Evolutionary conservation across 2,329 filamentous ascomycete genomes (phyloP).

Genomic region (Diaporthe citrichinensis): DNA sequence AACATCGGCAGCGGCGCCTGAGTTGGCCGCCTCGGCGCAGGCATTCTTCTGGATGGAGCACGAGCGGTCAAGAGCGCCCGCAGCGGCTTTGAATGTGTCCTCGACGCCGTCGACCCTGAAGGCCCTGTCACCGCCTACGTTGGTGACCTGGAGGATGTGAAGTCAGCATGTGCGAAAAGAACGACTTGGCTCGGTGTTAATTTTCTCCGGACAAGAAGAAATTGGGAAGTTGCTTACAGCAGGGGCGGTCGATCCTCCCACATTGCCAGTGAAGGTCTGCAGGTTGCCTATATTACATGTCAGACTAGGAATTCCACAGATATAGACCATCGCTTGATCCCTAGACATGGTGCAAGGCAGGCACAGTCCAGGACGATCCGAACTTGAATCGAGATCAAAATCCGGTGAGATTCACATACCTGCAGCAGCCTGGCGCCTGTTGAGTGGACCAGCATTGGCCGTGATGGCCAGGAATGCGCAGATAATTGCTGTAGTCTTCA

Average conservation of each 20-base stretch:
- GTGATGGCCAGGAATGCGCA: slow-evolving; percentile 18
- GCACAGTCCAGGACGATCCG: background rate
- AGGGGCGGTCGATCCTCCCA: slow-evolving; percentile 27
- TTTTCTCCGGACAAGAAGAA: background rate
- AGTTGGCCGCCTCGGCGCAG: slow-evolving; percentile 25
- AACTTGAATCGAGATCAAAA: background rate
- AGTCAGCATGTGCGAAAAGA: background rate
- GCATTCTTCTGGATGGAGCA: slow-evolving; percentile 34
- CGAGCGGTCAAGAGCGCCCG: slow-evolving; percentile 27
- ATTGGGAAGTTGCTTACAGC: background rate
- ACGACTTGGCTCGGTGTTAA: background rate
- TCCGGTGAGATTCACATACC: background rate
- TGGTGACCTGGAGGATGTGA: background rate
- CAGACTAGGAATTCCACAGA: background rate
- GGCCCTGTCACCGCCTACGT: slow-evolving; percentile 10
- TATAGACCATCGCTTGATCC: background rate
- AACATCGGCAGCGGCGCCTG: background rate
- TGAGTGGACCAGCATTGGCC: slow-evolving; percentile 21
- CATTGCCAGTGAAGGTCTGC: slow-evolving; percentile 32
- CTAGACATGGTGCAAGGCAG: background rate
- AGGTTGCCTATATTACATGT: slow-evolving; percentile 10
- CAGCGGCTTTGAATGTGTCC: slow-evolving; percentile 16
- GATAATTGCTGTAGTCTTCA: slow-evolving; percentile 8
- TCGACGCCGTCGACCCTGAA: slow-evolving; percentile 21
- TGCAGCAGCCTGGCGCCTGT: slow-evolving; percentile 12